A percentile compares a stretch with the other conserved stretches of the same genome.
Conservation (phyloP, 2,329 filamentous ascomycete species). For the Xylaria sp. region DNA sequence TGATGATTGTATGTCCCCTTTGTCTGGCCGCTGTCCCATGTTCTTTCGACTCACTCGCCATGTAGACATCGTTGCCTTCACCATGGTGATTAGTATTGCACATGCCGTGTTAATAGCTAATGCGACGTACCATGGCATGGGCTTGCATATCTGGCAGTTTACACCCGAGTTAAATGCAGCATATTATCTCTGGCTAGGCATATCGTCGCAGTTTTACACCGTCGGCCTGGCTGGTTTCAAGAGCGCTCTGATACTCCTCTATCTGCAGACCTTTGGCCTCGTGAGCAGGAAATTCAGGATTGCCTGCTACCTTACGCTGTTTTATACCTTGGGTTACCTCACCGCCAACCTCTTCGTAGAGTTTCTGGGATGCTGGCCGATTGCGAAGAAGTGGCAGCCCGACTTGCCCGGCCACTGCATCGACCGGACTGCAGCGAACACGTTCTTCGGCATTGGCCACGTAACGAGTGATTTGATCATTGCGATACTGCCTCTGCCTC, state of each 20-base stretch:
- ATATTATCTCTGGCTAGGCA: conserved; percentile 48
- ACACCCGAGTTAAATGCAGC: conserved; percentile 44
- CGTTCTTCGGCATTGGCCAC: conserved; percentile 45
- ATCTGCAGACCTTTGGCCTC: conserved; percentile 45
- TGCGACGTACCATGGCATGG: conserved; percentile 47
- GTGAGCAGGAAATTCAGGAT: conserved; percentile 44
- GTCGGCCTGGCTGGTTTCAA: conserved; percentile 47
- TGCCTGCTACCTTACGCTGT: conserved; percentile 45
- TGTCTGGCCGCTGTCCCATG: not conserved
- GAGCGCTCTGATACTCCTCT: conserved; percentile 44
- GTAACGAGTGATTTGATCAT: conserved; percentile 49
- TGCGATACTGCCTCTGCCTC: conserved; percentile 44
- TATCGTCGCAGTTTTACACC: conserved; percentile 47
- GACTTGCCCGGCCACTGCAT: conserved; percentile 44
- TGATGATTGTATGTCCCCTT: conserved; percentile 44
- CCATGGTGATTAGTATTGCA: conserved; percentile 42
- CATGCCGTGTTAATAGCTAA: conserved; percentile 45
- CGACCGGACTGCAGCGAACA: conserved; percentile 44
- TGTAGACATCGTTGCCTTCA: conserved; percentile 44
- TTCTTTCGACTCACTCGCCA: not conserved
- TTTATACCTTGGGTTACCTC: conserved; percentile 63
- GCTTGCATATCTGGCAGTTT: conserved; percentile 48
- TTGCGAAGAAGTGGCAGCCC: conserved; percentile 44
- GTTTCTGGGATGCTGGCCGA: conserved; percentile 46
- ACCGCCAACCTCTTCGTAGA: conserved; percentile 65